These are phyloP conservation scores for Podaxis mareebaensis DNA, from an alignment of 768 basidiomycete species.

Conservation along the genomic window DNA sequence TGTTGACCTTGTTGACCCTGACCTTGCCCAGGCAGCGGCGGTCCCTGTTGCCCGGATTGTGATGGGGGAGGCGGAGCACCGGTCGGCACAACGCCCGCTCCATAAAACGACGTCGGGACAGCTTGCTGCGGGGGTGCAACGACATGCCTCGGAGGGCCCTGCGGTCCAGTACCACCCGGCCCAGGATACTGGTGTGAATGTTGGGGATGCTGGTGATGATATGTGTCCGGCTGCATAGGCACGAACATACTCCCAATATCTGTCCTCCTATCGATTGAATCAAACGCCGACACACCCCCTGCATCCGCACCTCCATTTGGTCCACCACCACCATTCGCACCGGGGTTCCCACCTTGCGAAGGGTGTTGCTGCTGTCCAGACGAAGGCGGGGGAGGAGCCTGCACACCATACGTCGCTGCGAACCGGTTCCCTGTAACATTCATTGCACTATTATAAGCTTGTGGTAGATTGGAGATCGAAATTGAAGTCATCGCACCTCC, in stretches of 20 bases:
- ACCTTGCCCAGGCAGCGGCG: neutral
- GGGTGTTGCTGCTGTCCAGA: conserved; percentile 39
- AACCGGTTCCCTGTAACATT: conserved; percentile 63
- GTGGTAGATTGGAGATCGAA: conserved; percentile 76
- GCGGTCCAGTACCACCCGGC: conserved; percentile 27
- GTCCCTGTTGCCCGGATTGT: conserved; percentile 6
- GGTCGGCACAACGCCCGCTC: conserved; percentile 53
- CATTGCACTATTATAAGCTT: conserved; percentile 59
- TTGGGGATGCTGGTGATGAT: conserved; percentile 23
- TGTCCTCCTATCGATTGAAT: conserved; percentile 59
- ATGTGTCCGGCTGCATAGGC: conserved; percentile 85
- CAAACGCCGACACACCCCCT: conserved; percentile 41
- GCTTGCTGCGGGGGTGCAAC: conserved; percentile 45
- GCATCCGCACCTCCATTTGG: neutral
- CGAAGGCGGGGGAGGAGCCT: neutral
- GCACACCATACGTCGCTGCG: conserved; percentile 48
- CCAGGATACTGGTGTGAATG: conserved; percentile 45
- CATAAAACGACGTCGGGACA: conserved; percentile 70
- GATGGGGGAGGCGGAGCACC: conserved; percentile 38
- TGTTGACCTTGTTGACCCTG: conserved; percentile 9
- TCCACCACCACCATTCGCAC: neutral
- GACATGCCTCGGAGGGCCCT: conserved; percentile 43
- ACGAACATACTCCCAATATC: conserved; percentile 74
- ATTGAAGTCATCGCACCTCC: conserved; percentile 37
- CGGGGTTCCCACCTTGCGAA: conserved; percentile 24